Evolutionary conservation across 2,329 filamentous ascomycete species (phyloP).

Genomic region (Fusarium chaquense): DNA sequence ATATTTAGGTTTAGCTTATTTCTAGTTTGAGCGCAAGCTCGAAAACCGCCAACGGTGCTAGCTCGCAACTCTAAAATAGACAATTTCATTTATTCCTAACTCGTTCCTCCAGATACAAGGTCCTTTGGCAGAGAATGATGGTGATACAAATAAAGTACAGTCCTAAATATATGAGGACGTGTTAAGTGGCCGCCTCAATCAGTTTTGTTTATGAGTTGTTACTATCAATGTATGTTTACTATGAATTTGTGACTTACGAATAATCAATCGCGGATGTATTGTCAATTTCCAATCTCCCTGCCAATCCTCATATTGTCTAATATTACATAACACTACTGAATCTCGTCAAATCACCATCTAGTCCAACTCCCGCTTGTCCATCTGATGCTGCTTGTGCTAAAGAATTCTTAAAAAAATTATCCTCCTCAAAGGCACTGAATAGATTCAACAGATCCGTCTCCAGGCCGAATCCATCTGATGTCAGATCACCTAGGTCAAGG

Average conservation of each 20-base stretch:
- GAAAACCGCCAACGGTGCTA: no score
- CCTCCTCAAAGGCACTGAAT: slow-evolving; percentile 20
- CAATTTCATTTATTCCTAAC: no score
- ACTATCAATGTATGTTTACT: neutral
- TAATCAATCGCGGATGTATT: fast-evolving
- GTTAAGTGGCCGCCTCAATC: no score
- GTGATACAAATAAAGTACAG: no score
- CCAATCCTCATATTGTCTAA: no score
- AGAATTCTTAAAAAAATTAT: neutral
- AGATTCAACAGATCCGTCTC: slow-evolving; percentile 17
- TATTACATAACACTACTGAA: neutral
- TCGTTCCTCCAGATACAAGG: no score
- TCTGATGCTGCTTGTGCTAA: neutral
- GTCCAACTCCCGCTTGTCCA: neutral
- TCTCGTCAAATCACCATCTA: neutral
- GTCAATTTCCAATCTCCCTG: neutral
- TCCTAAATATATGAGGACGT: no score
- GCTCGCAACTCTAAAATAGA: no score
- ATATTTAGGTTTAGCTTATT: no score
- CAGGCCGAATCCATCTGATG: slow-evolving; percentile 7
- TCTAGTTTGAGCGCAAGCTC: no score
- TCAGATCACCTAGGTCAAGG: neutral
- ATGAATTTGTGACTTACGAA: neutral
- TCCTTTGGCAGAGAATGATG: no score
- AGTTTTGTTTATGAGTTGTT: no score